Base-by-base conservation (phyloP, 176 grass and related monocot genomes). In the Lolium perenne region DNA sequence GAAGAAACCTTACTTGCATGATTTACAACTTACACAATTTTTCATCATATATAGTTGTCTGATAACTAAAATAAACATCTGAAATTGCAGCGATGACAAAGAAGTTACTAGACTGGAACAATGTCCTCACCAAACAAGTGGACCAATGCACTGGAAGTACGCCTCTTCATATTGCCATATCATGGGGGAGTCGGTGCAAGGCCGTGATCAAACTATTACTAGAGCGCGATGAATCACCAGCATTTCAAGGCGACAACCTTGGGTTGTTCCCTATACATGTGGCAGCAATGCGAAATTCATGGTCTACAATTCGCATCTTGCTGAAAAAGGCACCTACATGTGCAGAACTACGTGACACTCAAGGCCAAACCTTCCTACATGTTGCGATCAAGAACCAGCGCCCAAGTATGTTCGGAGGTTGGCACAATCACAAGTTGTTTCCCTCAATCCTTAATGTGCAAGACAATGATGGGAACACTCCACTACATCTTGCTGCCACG, bases 131-230 rank as follows among this genome's bases (percentile, higher is more conserved):
- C 64, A 83, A 75, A 40, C 45, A 60, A 45, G 21, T 4, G 18
- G 82, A 84, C 13, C 2, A 82, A 86, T 35, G 26, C 5, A 46
- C 10, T 5, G 73, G 86, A 20, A 82, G 81, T 6, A 93, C 82
- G 21, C 88, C 88, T 16, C 88, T 93, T 65, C 88, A 93, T 21
- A 71, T 74, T 76, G 88, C 78, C 50, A 78, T 86, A 41, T 59
- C 87, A 69, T 23, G 35, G 59, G 70, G 51, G 10, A 56, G n/a
- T 3, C 2, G 13, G 4, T 15, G n/a, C 3, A 41, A 8, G 3
- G 3, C 54, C 38, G 78, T 78, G 32, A 22, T 88, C 51, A 53
- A 47, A 46, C 13, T 72, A 65, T 79, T 92, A 68, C 5, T 93
- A 4, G 3, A 82, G 0, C 0, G 4, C 4, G 81, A 88, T 25